phyloP scores from a whole-genome alignment of 2,329 filamentous ascomycete genomes.

The Colletotrichum costaricense region DNA sequence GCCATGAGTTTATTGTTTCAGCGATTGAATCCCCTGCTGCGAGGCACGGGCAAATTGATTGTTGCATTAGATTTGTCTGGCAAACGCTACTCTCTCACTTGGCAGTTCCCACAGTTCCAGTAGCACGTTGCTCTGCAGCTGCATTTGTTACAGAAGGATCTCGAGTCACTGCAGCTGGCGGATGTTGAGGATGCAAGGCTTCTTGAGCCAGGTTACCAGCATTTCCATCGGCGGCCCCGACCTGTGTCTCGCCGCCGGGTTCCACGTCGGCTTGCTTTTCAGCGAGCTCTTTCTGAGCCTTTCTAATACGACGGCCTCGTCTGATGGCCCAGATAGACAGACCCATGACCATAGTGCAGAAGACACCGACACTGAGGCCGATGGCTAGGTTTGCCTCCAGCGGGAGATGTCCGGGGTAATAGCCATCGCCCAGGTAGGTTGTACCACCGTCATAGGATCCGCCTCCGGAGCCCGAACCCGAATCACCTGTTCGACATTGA shows the following conservation, averaged over 20 bases:
- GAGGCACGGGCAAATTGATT: background rate
- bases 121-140: background rate
- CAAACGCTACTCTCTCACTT: background rate
- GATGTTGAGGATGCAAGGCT: background rate
- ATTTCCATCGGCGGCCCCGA: background rate
- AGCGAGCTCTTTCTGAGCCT: conserved; percentile 1
- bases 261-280: conserved; percentile 4
- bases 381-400: background rate
- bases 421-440: background rate
- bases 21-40: background rate
- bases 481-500: background rate
- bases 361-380: background rate
- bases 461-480: background rate
- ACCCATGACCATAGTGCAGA: background rate
- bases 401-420: background rate
- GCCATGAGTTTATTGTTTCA: too few species aligned
- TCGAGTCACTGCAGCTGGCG: background rate
- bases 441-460: background rate
- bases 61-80: background rate
- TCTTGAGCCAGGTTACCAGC: background rate
- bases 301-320: conserved; percentile 20
- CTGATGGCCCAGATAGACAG: conserved; percentile 19
- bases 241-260: background rate
- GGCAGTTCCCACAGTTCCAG: background rate
- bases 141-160: background rate